Evolutionary conservation across 1,284 basidiomycete species (phyloP).

Genomic region (Fereydounia khargensis): DNA sequence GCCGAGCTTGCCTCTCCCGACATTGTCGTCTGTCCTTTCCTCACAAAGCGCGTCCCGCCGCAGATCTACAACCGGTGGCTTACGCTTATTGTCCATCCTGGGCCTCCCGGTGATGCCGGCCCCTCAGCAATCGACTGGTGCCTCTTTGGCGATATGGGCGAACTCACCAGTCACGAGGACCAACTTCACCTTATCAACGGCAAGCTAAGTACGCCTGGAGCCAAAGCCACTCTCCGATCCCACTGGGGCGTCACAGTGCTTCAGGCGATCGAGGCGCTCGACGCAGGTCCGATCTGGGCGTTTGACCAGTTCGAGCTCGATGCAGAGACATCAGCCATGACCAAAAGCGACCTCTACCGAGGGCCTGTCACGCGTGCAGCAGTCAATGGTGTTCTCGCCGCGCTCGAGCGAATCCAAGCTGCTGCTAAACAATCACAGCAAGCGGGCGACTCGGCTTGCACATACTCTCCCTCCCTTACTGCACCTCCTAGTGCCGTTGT

Average conservation of each 20-base stretch:
- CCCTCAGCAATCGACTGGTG: conserved; percentile 61
- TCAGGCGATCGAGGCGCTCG: conserved; percentile 60
- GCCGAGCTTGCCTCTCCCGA: conserved; percentile 57
- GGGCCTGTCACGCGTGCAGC: conserved; percentile 58
- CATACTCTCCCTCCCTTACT: conserved; percentile 1
- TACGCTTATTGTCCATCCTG: conserved; percentile 61
- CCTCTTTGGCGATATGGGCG: conserved; percentile 60
- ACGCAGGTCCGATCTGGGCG: conserved; percentile 61
- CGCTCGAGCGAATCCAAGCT: conserved; percentile 53
- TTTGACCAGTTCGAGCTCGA: conserved; percentile 60
- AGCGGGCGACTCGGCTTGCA: neutral
- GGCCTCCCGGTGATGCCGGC: conserved; percentile 61
- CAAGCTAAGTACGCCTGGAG: neutral
- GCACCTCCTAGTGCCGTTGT: conserved; percentile 12
- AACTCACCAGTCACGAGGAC: conserved; percentile 44
- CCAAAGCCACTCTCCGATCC: conserved; percentile 31
- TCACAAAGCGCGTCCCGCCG: conserved; percentile 60
- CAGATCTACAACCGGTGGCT: conserved; percentile 58
- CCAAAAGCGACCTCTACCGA: conserved; percentile 60
- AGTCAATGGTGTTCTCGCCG: conserved; percentile 56
- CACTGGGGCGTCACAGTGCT: conserved; percentile 61
- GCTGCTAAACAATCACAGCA: too few species aligned
- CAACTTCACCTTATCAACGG: conserved; percentile 53
- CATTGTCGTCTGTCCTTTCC: conserved; percentile 60
- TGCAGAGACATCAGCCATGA: conserved; percentile 31